Percentiles rank a stretch among this genome's conserved stretches.
These are phyloP conservation scores for Phanerochaete sordida DNA, from an alignment of 768 basidiomycete genomes.

Conservation along the genomic window DNA sequence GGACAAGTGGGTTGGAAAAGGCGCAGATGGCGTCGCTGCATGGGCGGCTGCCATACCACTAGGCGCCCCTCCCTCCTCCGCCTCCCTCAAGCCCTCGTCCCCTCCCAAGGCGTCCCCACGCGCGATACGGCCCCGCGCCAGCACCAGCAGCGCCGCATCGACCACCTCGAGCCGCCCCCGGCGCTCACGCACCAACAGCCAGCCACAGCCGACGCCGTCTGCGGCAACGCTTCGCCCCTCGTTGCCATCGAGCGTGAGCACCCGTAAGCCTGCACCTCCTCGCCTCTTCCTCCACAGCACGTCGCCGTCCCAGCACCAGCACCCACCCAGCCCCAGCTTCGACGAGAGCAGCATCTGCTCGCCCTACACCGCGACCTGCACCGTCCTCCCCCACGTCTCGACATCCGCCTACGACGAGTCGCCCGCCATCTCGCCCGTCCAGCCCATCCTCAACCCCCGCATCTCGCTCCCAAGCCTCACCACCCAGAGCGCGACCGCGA, in stretches of 20 bases:
- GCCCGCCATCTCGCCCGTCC: slow-evolving; percentile 16
- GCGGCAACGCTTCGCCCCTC: slow-evolving; percentile 5
- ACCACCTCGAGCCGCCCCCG: neutral
- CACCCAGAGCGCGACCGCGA: slow-evolving; percentile 14
- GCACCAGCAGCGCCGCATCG: neutral
- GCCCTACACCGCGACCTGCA: slow-evolving; percentile 22
- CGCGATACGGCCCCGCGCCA: neutral
- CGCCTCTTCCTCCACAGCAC: slow-evolving; percentile 1
- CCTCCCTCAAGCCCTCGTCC: neutral
- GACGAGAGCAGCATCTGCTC: slow-evolving; percentile 44
- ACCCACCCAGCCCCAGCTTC: slow-evolving; percentile 9
- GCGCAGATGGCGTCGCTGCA: neutral
- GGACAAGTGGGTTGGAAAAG: slow-evolving; percentile 1
- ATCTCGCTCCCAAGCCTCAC: slow-evolving; percentile 23
- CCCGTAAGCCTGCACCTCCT: slow-evolving; percentile 5
- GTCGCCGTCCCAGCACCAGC: slow-evolving; percentile 15
- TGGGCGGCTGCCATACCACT: neutral
- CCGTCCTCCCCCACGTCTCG: slow-evolving; percentile 11
- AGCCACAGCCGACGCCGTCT: neutral
- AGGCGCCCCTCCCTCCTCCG: slow-evolving; percentile 1
- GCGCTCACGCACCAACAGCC: neutral
- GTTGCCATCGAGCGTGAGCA: neutral
- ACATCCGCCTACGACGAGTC: neutral
- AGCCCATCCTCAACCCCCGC: slow-evolving; percentile 19
- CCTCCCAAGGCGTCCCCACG: neutral